Conservation (phyloP, 2,329 filamentous ascomycete genomes). For the Scytalidium lignicola region DNA sequence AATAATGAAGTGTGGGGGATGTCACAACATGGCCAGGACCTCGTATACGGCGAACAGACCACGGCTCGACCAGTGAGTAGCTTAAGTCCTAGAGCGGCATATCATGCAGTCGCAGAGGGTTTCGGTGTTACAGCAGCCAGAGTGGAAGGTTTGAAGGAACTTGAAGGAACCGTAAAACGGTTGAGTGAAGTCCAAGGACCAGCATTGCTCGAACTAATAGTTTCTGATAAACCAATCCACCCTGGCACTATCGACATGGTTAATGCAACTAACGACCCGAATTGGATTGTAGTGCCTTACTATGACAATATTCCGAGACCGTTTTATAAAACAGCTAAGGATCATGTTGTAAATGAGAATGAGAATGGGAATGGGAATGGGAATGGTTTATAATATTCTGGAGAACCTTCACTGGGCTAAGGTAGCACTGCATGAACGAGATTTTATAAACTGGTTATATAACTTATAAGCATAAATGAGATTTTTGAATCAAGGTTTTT, state of each 20-base stretch:
- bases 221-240: conserved; percentile 31
- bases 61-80: conserved; percentile 26
- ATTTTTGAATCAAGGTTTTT: too few relatives aligned
- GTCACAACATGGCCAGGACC: conserved; percentile 37
- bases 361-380: too few relatives aligned
- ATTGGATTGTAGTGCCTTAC: conserved; percentile 42
- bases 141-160: conserved; percentile 23
- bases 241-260: conserved; percentile 35
- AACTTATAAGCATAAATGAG: too few relatives aligned
- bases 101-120: conserved; percentile 36
- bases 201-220: conserved; percentile 35
- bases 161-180: conserved; percentile 27
- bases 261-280: conserved; percentile 34
- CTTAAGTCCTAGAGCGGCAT: conserved; percentile 29
- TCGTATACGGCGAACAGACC: conserved; percentile 31
- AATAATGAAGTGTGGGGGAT: conserved; percentile 41
- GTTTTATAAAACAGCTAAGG: background rate
- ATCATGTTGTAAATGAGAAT: too few relatives aligned
- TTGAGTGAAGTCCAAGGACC: conserved; percentile 26
- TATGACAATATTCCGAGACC: conserved; percentile 38
- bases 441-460: too few relatives aligned
- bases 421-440: too few relatives aligned
- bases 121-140: conserved; percentile 29
- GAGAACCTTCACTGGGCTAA: too few relatives aligned
- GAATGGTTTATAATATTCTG: too few relatives aligned